Evolutionary conservation across 1,139 yeast species (phyloP).

Genomic region (Geotrichum citri-aurantii): DNA sequence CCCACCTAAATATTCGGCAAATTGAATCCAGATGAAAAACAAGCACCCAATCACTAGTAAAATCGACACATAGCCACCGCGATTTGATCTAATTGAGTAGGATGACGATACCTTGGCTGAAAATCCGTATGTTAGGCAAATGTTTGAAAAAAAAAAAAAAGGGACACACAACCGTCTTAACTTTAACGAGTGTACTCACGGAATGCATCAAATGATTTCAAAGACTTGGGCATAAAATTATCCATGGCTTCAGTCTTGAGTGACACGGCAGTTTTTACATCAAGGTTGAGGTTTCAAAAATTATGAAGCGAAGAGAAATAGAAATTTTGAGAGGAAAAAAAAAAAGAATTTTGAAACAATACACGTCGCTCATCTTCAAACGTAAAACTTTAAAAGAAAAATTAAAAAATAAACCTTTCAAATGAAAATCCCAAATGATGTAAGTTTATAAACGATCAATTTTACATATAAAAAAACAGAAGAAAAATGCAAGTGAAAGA

Average conservation of each 20-base stretch:
- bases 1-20: slow-evolving; percentile 84
- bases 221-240: slow-evolving; percentile 25
- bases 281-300: not conserved
- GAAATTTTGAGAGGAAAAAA: not conserved
- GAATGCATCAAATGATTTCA: slow-evolving; percentile 73
- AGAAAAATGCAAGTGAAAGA: not conserved
- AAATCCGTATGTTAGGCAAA: slow-evolving; percentile 36
- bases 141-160: too few species aligned
- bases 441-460: too few species aligned
- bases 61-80: slow-evolving; percentile 76
- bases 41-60: slow-evolving; percentile 55
- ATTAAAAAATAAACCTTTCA: not conserved
- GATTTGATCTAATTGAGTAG: slow-evolving; percentile 64
- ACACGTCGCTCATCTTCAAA: not conserved
- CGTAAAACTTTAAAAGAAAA: not conserved
- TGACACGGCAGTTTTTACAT: not conserved
- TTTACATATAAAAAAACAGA: too few species aligned
- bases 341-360: not conserved
- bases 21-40: slow-evolving; percentile 75
- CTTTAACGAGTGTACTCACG: slow-evolving; percentile 41
- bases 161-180: not conserved
- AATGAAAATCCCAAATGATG: not conserved
- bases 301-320: not conserved
- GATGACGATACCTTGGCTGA: slow-evolving; percentile 73
- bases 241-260: slow-evolving; percentile 22